Conservation (phyloP, 2,329 filamentous ascomycete species). For the Beauveria medogensis region DNA sequence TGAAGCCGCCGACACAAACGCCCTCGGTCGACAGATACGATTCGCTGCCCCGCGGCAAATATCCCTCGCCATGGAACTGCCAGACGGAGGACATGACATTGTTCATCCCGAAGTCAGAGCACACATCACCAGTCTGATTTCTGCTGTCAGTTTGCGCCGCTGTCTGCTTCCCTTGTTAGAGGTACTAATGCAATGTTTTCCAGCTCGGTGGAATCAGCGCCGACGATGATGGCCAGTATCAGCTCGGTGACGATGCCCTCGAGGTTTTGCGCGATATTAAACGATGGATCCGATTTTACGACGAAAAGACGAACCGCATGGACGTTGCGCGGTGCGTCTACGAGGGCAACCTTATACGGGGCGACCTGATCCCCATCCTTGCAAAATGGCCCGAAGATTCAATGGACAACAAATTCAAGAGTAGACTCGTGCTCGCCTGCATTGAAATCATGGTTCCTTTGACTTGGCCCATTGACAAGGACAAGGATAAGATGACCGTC, state of each 20-base stretch:
- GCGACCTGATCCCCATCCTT: slow-evolving; percentile 84
- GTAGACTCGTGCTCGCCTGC: slow-evolving; percentile 74
- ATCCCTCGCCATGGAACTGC: slow-evolving; percentile 41
- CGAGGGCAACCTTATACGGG: slow-evolving; percentile 84
- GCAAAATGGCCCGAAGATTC: slow-evolving; percentile 69
- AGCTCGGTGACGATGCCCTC: slow-evolving; percentile 86
- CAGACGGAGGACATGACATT: slow-evolving; percentile 45
- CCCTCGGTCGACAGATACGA: neutral
- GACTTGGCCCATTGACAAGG: slow-evolving; percentile 85
- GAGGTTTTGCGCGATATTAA: slow-evolving; percentile 89
- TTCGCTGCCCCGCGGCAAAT: neutral
- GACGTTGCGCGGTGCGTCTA: slow-evolving; percentile 90
- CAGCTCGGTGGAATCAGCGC: slow-evolving; percentile 78
- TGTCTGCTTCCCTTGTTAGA: neutral
- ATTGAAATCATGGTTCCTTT: slow-evolving; percentile 85
- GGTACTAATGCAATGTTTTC: slow-evolving; percentile 13
- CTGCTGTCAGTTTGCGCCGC: slow-evolving; percentile 58
- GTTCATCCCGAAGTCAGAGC: slow-evolving; percentile 90
- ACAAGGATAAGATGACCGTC: slow-evolving; percentile 72
- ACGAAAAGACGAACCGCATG: slow-evolving; percentile 86
- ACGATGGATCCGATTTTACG: slow-evolving; percentile 90
- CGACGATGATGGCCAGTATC: slow-evolving; percentile 74
- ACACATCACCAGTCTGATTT: slow-evolving; percentile 87
- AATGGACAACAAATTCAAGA: slow-evolving; percentile 65
- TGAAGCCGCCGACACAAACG: slow-evolving; percentile 5